These are phyloP conservation scores for Rhodamnia argentea DNA, from an alignment of 345 rosid species.

Conservation along the genomic window DNA sequence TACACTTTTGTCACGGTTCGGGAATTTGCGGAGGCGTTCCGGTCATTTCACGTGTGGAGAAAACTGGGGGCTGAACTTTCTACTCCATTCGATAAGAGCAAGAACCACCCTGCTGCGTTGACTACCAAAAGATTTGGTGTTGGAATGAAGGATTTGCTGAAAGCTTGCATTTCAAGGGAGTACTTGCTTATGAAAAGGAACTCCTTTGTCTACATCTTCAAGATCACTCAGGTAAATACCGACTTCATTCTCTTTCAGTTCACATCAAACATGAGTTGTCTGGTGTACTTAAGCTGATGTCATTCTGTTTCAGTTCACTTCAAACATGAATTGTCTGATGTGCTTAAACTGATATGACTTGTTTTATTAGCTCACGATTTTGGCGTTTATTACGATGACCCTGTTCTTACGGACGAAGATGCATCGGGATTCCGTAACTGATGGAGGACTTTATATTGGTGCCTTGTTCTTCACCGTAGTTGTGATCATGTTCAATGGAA, in stretches of 20 bases:
- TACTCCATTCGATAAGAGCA: constrained; percentile 43
- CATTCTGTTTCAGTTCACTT: background rate
- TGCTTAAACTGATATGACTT: background rate
- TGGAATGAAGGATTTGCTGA: constrained; percentile 44
- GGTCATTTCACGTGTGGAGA: constrained; percentile 46
- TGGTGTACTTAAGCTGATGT: background rate
- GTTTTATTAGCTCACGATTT: constrained; percentile 19
- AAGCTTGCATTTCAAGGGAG: constrained; percentile 53
- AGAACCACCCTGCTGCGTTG: constrained; percentile 71
- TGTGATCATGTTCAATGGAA: constrained; percentile 55
- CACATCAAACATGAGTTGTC: too few relatives aligned
- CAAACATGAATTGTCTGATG: background rate
- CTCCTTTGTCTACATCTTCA: constrained; percentile 67
- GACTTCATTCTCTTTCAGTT: background rate
- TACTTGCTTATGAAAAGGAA: constrained; percentile 72
- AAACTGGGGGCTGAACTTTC: constrained; percentile 35
- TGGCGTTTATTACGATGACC: constrained; percentile 30
- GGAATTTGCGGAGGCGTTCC: constrained; percentile 64
- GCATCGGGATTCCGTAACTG: constrained; percentile 23
- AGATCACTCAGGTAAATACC: constrained; percentile 40
- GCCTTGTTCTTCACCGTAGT: constrained; percentile 48
- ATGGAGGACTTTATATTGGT: constrained; percentile 50
- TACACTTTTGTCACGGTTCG: constrained; percentile 46
- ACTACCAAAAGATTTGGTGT: constrained; percentile 46
- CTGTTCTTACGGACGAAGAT: constrained; percentile 51